A percentile compares a stretch with the other conserved stretches of the same genome.
phyloP scores from a whole-genome alignment of 192 early-diverging fungal genomes.

The Geranomyces variabilis region DNA sequence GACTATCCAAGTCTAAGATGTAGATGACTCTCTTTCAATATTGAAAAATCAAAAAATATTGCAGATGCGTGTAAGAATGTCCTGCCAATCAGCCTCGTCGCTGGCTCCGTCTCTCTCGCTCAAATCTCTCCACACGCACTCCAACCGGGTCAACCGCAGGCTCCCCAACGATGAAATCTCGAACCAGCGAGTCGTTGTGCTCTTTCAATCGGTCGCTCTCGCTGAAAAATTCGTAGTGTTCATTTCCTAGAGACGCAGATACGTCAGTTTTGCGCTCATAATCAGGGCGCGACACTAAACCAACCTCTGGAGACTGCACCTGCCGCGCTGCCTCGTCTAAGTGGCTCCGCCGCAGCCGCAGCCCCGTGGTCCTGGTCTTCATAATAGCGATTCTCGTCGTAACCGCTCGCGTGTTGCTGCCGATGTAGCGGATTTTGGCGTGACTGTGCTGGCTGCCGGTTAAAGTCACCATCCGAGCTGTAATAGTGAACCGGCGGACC shows the following conservation, averaged over 20 bases:
- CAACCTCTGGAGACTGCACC: background rate
- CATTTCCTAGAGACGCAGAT: background rate
- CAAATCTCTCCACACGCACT: background rate
- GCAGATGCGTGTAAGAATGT: no score
- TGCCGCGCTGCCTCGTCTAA: slow-evolving; percentile 1
- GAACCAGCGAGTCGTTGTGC: slow-evolving; percentile 5
- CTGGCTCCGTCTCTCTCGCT: no score
- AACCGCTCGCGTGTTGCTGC: background rate
- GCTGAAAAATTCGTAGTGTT: background rate
- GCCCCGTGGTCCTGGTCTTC: slow-evolving; percentile 1
- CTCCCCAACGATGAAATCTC: slow-evolving; percentile 3
- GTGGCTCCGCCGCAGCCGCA: slow-evolving; percentile 25
- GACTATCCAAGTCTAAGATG: slow-evolving; percentile 32
- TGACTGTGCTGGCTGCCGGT: background rate
- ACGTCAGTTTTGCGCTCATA: background rate
- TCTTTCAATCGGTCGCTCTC: slow-evolving; percentile 8
- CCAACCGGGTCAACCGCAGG: slow-evolving; percentile 1
- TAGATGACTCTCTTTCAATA: background rate
- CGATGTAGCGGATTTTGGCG: no score
- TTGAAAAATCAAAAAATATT: no score
- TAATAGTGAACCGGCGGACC: background rate
- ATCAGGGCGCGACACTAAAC: no score
- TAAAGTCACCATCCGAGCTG: background rate
- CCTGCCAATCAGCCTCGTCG: no score
- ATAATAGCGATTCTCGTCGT: background rate